Evolutionary conservation across 495 filamentous ascomycete genomes (phyloP), one percentile per base, ranked within the genome.

Genomic region (Hyaloscypha variabilis): DNA sequence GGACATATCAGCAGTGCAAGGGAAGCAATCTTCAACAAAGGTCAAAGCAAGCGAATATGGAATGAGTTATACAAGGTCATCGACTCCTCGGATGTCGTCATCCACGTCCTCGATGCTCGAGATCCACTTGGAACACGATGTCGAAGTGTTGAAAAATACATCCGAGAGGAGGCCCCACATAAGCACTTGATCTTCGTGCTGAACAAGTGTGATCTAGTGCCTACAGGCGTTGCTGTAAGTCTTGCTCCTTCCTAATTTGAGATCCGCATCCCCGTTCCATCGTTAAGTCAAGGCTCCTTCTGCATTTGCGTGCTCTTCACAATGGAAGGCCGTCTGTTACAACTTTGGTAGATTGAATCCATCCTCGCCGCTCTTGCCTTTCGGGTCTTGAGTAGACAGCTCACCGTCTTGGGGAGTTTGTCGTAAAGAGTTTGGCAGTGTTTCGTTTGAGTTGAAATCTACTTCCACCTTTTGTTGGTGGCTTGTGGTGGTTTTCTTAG

Each of bases 11-110:
- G 87, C 2, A 88, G 86, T 51, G 91, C 94, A 24, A 83, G 90
- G 64, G 95, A 99, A 71, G 85, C 93, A 26, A 90, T 99, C 58
- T 99, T 99, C 78, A 88, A 80, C 58, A 99, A 99, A 80, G 95
- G 95, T 19, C 92, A 96, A 75, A 91, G 87, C 68, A 96, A 95
- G 77, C 83, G 95, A 56, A 99, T 99, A 69, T 98, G 93, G 93
- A 97, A 97, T 76, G 95, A 99, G 71, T 77, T 99, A n/a, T 97
- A 94, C 80, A 97, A 99, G 78, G 92, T 97, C 72, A 93, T 98
- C 28, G 93, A 97, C 77, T 94, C 92, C 8, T 94, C 92, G n/a
- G 94, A 98, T 74, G 93, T 98, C 26, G 86, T 98, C 31, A 89
- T 98, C 31, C 94, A 97, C 70, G 91, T 96, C n/a, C 77, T 98